Conservation (phyloP, 164 flowering plant species). For the Nymphaea thermarum region DNA sequence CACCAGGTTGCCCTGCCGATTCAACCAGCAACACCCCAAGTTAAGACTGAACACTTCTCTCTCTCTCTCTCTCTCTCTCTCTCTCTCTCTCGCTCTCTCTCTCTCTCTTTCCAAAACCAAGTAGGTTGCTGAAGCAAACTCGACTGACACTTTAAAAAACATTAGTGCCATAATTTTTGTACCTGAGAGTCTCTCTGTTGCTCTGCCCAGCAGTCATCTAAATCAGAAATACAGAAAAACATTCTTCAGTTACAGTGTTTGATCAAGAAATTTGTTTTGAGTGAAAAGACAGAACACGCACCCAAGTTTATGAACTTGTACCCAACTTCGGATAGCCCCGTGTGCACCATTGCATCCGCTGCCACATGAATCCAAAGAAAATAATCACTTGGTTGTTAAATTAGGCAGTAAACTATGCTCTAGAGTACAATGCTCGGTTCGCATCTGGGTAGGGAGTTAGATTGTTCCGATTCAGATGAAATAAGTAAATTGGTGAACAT, state of each 20-base stretch:
- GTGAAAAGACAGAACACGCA: constrained; percentile 3
- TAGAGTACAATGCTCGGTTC: too few species aligned
- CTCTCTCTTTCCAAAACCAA: too few species aligned
- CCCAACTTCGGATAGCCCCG: constrained; percentile 42
- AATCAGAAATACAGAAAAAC: background rate
- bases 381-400: background rate
- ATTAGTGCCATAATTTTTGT: background rate
- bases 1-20: constrained; percentile 38
- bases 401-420: background rate
- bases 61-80: too few species aligned
- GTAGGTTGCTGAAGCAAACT: too few species aligned
- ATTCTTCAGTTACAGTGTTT: background rate
- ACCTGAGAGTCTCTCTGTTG: constrained; percentile 26
- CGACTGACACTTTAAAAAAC: background rate
- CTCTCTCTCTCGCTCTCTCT: too few species aligned
- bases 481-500: too few species aligned
- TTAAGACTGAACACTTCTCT: too few species aligned
- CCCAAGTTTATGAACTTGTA: constrained; percentile 47
- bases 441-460: too few species aligned
- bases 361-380: background rate
- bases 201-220: constrained; percentile 78
- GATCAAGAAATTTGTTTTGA: background rate
- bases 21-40: background rate
- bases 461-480: too few species aligned
- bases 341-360: constrained; percentile 49